phyloP scores from a whole-genome alignment of 2,329 filamentous ascomycete genomes.

The Stagonosporopsis cucurbitacearum region DNA sequence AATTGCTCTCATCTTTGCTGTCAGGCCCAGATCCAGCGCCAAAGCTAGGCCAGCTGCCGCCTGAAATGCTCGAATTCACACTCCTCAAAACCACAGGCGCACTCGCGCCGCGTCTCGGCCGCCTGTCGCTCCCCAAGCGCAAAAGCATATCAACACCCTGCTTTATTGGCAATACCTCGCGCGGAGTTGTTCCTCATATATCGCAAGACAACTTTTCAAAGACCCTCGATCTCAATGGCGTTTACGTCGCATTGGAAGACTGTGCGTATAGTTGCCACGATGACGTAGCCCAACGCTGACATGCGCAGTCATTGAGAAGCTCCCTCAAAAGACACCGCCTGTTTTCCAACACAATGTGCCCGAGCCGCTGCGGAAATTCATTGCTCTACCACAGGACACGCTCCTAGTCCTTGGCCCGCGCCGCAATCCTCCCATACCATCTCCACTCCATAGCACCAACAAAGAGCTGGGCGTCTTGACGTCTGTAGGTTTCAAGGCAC shows the following conservation, averaged over 20 bases:
- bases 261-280: conserved; percentile 66
- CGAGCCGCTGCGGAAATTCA: conserved; percentile 74
- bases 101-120: conserved; percentile 69
- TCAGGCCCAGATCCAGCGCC: conserved; percentile 6
- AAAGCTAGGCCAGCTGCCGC: conserved; percentile 36
- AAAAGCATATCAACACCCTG: conserved; percentile 80
- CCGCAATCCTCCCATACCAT: conserved; percentile 75
- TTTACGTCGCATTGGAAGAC: conserved; percentile 88
- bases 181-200: conserved; percentile 85
- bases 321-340: conserved; percentile 56
- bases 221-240: conserved; percentile 68
- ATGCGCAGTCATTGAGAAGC: conserved; percentile 67
- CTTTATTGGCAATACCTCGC: conserved; percentile 79
- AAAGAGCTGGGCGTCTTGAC: conserved; percentile 79
- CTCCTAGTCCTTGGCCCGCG: conserved; percentile 78
- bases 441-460: conserved; percentile 72
- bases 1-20: conserved; percentile 10
- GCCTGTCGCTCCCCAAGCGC: conserved; percentile 67
- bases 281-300: conserved; percentile 45
- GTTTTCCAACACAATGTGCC: conserved; percentile 59
- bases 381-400: conserved; percentile 69
- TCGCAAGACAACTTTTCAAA: conserved; percentile 80
- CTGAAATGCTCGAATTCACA: conserved; percentile 55
- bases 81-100: conserved; percentile 49
- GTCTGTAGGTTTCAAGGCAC: conserved; percentile 79